phyloP scores from a whole-genome alignment of 345 rosid species.

The Salix purpurea region DNA sequence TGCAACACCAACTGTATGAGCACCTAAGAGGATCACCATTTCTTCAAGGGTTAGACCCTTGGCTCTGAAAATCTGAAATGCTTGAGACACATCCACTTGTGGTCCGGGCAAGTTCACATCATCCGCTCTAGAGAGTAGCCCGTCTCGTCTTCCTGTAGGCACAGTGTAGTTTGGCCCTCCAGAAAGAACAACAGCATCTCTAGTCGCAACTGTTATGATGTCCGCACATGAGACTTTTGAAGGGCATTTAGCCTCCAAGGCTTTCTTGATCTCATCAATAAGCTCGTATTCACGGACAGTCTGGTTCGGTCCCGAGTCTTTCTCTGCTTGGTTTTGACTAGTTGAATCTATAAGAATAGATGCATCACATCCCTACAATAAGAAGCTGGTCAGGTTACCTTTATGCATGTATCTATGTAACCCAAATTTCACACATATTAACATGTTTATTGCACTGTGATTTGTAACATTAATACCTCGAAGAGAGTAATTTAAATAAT shows the following conservation, averaged over 20 bases:
- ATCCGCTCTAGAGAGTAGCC: constrained; percentile 34
- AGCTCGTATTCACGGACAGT: constrained; percentile 60
- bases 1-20: constrained; percentile 65
- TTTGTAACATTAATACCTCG: too few species aligned
- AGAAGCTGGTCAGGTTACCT: neutral
- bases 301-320: constrained; percentile 58
- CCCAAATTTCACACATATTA: too few species aligned
- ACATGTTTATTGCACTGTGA: too few species aligned
- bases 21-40: constrained; percentile 75
- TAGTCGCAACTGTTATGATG: constrained; percentile 52
- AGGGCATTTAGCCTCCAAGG: constrained; percentile 54
- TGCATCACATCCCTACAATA: constrained; percentile 71
- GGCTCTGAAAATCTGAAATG: constrained; percentile 33
- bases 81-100: constrained; percentile 31
- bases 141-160: constrained; percentile 63
- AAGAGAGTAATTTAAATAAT: too few species aligned
- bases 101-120: constrained; percentile 69
- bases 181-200: constrained; percentile 52
- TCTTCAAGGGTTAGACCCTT: constrained; percentile 46
- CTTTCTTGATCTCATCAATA: constrained; percentile 54
- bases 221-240: constrained; percentile 72
- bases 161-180: constrained; percentile 49
- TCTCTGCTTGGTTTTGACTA: constrained; percentile 39
- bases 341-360: constrained; percentile 66
- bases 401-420: too few species aligned